Percentiles rank a stretch among this genome's conserved stretches.
Conservation (phyloP, 192 early-diverging fungal species). For the Coemansia sp. region DNA sequence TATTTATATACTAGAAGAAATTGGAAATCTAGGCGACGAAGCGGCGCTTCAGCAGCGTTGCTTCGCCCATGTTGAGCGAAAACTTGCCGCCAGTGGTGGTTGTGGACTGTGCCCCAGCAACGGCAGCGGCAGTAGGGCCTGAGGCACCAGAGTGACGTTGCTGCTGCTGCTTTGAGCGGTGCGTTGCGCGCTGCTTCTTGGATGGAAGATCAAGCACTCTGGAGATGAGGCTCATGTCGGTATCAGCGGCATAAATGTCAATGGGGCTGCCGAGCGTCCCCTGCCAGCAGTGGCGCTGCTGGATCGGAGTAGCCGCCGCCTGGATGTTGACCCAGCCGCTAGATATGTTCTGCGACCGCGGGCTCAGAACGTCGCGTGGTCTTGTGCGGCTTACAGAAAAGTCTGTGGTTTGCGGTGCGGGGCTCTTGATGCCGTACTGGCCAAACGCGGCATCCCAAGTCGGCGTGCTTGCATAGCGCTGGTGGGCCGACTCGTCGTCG, state of each 20-base stretch:
- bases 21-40: conserved; percentile 29
- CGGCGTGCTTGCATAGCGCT: conserved; percentile 42
- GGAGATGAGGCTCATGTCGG: conserved; percentile 52
- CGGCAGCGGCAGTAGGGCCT: conserved; percentile 1
- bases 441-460: conserved; percentile 54
- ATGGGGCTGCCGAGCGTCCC: conserved; percentile 53
- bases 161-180: conserved; percentile 15
- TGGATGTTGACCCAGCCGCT: conserved; percentile 54
- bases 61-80: conserved; percentile 54
- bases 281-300: conserved; percentile 56
- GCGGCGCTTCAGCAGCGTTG: conserved; percentile 50
- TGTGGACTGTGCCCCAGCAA: neutral
- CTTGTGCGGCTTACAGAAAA: conserved; percentile 19
- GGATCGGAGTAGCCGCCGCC: conserved; percentile 47
- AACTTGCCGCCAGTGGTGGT: conserved; percentile 20
- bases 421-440: conserved; percentile 50
- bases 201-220: conserved; percentile 44
- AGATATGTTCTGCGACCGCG: conserved; percentile 43
- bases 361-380: conserved; percentile 25
- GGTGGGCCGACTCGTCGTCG: conserved; percentile 58
- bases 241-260: conserved; percentile 49
- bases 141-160: neutral
- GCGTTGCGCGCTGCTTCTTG: conserved; percentile 43
- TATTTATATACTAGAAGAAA: neutral
- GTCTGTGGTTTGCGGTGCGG: conserved; percentile 27